These are phyloP conservation scores for Coemansia sp. DNA, from an alignment of 192 early-diverging fungal genomes.

Conservation along the genomic window DNA sequence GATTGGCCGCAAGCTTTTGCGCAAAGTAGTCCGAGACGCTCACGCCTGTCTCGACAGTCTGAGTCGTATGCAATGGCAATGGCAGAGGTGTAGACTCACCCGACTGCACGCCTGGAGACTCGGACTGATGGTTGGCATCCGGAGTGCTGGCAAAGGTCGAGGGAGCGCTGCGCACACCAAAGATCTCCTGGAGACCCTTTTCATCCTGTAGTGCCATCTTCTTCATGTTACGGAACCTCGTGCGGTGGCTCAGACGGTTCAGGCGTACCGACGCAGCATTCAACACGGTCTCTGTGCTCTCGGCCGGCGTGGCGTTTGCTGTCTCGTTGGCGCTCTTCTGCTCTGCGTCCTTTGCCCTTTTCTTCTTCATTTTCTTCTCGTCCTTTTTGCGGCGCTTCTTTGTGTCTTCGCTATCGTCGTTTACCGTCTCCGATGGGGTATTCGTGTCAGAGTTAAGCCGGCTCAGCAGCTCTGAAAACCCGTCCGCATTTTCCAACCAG, in stretches of 20 bases:
- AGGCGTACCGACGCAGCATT: conserved; percentile 2
- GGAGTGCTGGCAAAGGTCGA: conserved; percentile 14
- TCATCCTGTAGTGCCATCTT: conserved; percentile 39
- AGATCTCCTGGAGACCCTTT: conserved; percentile 50
- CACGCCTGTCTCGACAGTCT: conserved; percentile 21
- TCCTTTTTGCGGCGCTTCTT: conserved; percentile 29
- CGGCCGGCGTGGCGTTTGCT: not conserved
- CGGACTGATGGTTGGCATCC: conserved; percentile 10
- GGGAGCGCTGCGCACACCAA: conserved; percentile 32
- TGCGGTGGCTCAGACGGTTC: conserved; percentile 26
- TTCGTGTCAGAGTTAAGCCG: conserved; percentile 68
- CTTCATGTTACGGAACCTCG: conserved; percentile 48
- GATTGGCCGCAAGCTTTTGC: conserved; percentile 34
- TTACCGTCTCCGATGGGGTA: conserved; percentile 12
- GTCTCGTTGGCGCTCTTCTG: conserved; percentile 9
- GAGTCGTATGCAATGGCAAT: not conserved
- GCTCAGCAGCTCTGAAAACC: conserved; percentile 75
- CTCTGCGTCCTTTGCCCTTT: conserved; percentile 21
- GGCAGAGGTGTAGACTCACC: conserved; percentile 3
- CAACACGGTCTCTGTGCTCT: conserved; percentile 1
- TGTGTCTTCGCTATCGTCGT: conserved; percentile 16
- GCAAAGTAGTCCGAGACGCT: conserved; percentile 50
- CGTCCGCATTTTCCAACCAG: conserved; percentile 92
- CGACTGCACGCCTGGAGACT: not conserved
- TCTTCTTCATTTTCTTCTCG: conserved; percentile 26